Evolutionary conservation across 345 rosid genomes (phyloP).

Genomic region (Xanthoceras sorbifolium): DNA sequence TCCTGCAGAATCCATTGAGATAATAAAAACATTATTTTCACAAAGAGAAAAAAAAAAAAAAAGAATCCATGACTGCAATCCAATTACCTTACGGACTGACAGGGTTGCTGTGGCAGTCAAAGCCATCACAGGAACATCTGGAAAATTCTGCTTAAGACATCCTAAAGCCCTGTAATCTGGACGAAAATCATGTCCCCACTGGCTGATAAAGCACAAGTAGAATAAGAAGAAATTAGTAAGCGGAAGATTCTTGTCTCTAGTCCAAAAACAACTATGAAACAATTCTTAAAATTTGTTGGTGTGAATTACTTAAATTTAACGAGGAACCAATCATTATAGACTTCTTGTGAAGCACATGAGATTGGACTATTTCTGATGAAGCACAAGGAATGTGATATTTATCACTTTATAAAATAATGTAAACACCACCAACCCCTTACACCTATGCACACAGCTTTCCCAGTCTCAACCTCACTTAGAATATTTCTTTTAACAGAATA

Average conservation of each 20-base stretch:
- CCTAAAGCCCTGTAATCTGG: constrained; percentile 87
- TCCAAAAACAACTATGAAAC: neutral
- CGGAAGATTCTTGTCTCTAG: neutral
- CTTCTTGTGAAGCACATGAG: neutral
- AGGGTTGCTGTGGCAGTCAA: constrained; percentile 89
- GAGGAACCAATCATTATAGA: neutral
- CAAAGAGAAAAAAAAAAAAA: neutral
- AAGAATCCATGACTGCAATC: neutral
- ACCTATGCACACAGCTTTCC: neutral
- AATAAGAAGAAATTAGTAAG: constrained; percentile 13
- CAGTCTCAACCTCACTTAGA: neutral
- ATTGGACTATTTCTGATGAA: neutral
- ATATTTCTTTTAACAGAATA: neutral
- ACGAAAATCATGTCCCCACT: constrained; percentile 99
- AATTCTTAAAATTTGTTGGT: neutral
- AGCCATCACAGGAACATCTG: constrained; percentile 72
- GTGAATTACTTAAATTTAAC: neutral
- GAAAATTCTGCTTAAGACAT: constrained; percentile 79
- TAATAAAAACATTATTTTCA: neutral
- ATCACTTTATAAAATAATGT: neutral
- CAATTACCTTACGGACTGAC: constrained; percentile 67
- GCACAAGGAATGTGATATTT: neutral
- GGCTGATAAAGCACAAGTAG: constrained; percentile 50
- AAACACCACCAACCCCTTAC: neutral
- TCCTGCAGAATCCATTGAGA: constrained; percentile 52